Evolutionary conservation across 148 eudicot species (phyloP).

Genomic region (Bassia scoparia): DNA sequence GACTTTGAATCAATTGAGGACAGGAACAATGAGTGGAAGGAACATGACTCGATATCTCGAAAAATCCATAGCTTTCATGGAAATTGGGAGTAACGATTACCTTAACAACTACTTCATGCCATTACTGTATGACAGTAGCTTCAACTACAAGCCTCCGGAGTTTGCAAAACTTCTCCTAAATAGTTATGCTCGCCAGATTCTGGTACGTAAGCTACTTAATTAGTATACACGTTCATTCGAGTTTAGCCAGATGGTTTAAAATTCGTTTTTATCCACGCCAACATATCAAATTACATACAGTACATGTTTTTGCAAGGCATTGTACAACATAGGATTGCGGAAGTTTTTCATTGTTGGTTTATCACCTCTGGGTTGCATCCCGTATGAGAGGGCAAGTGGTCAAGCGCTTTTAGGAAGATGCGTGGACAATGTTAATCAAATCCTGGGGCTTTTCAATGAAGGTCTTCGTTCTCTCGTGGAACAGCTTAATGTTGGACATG

Average conservation of each 20-base stretch:
- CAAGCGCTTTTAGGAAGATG: slow-evolving; percentile 77
- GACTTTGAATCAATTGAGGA: slow-evolving; percentile 54
- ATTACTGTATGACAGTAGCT: slow-evolving; percentile 49
- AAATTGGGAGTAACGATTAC: slow-evolving; percentile 89
- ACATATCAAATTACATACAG: background rate
- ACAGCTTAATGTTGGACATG: slow-evolving; percentile 52
- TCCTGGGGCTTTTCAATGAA: slow-evolving; percentile 64
- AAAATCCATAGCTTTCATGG: slow-evolving; percentile 54
- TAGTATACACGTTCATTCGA: too few relatives aligned
- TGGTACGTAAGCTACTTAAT: slow-evolving; percentile 29
- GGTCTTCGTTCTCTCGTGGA: slow-evolving; percentile 56
- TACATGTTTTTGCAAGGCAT: slow-evolving; percentile 45
- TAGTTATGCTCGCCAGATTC: slow-evolving; percentile 60
- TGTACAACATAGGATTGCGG: slow-evolving; percentile 67
- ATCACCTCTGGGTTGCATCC: slow-evolving; percentile 87
- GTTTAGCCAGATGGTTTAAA: too few relatives aligned
- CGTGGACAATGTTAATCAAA: slow-evolving; percentile 77
- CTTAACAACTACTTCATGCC: slow-evolving; percentile 87
- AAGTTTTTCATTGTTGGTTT: slow-evolving; percentile 68
- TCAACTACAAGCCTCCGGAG: slow-evolving; percentile 50
- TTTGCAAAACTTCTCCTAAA: slow-evolving; percentile 75
- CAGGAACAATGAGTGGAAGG: slow-evolving; percentile 35
- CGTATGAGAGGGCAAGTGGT: slow-evolving; percentile 66
- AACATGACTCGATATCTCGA: slow-evolving; percentile 50
- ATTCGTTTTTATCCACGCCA: background rate